Evolutionary conservation across 805 yeast species (phyloP).

Genomic region (Saccharomycopsis fermentans): DNA sequence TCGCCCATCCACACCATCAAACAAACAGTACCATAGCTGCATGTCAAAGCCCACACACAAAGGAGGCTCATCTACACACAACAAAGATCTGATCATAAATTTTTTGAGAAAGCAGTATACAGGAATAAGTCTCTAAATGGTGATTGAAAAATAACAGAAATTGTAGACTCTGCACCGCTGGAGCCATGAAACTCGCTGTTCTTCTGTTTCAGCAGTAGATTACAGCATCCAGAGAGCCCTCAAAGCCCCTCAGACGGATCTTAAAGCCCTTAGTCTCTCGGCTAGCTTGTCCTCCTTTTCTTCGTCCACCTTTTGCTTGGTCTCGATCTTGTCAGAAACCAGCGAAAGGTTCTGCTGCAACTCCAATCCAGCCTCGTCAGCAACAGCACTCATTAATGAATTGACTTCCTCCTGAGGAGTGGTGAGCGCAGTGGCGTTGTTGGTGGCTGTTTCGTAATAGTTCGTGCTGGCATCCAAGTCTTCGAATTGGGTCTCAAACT

Average conservation of each 20-base stretch:
- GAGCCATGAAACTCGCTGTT: no score
- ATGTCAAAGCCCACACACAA: no score
- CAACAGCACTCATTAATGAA: slow-evolving; percentile 78
- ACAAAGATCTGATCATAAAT: no score
- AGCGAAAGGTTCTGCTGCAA: slow-evolving; percentile 73
- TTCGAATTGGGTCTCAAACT: slow-evolving; percentile 91
- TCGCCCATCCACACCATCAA: no score
- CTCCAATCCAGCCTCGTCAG: slow-evolving; percentile 96
- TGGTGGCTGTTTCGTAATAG: slow-evolving; percentile 85
- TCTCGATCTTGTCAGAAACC: slow-evolving; percentile 37
- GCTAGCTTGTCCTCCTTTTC: slow-evolving; percentile 84
- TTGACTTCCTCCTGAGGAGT: slow-evolving; percentile 97
- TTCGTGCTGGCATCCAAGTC: slow-evolving; percentile 90
- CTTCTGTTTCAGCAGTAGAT: no score
- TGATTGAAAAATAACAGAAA: no score
- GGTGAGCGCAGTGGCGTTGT: slow-evolving; percentile 74
- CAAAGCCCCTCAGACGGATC: slow-evolving; percentile 36
- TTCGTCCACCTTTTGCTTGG: slow-evolving; percentile 34
- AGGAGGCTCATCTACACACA: no score
- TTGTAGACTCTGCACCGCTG: no score
- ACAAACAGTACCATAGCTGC: no score
- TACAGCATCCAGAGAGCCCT: no score
- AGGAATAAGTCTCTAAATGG: no score
- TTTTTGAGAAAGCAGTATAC: no score
- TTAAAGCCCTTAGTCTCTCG: slow-evolving; percentile 78